These are phyloP conservation scores for Trichosporon faecale DNA, from an alignment of 1,284 basidiomycete genomes.

Conservation along the genomic window DNA sequence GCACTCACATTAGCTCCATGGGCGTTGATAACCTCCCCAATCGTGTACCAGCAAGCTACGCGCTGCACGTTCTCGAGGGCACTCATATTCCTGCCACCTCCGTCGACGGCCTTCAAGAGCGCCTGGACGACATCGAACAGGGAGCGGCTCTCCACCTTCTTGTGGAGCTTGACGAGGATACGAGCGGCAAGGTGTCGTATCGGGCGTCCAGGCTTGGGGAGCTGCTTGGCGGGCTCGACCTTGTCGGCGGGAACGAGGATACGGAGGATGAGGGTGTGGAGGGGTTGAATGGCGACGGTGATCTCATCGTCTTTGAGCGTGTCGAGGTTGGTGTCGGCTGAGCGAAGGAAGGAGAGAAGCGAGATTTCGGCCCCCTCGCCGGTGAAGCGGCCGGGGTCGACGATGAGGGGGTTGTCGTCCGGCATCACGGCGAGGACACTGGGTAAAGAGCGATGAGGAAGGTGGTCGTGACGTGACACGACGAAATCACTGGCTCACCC, in stretches of 20 bases:
- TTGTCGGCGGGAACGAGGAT: conserved; percentile 33
- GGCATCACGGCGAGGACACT: conserved; percentile 8
- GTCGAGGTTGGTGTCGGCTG: conserved; percentile 48
- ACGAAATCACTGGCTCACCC: conserved; percentile 1
- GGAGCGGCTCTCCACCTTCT: conserved; percentile 72
- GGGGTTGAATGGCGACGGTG: conserved; percentile 24
- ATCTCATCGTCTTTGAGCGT: conserved; percentile 20
- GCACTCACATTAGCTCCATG: conserved; percentile 73
- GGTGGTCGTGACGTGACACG: conserved; percentile 10
- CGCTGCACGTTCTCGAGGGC: conserved; percentile 61
- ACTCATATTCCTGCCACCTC: conserved; percentile 48
- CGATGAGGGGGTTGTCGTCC: conserved; percentile 20
- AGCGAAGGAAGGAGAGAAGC: conserved; percentile 45
- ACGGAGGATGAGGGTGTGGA: conserved; percentile 47
- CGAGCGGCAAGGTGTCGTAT: conserved; percentile 73
- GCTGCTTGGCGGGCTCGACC: conserved; percentile 37
- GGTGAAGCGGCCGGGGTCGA: conserved; percentile 37
- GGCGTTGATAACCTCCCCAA: conserved; percentile 80
- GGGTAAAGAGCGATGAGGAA: not conserved
- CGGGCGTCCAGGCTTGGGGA: conserved; percentile 78
- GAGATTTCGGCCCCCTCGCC: conserved; percentile 46
- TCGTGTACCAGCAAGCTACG: conserved; percentile 64
- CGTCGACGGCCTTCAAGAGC: conserved; percentile 65
- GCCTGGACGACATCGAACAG: conserved; percentile 84
- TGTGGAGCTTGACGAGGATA: conserved; percentile 75